phyloP scores from a whole-genome alignment of 2,329 filamentous ascomycete species.

The Cladosporium oxysporum region DNA sequence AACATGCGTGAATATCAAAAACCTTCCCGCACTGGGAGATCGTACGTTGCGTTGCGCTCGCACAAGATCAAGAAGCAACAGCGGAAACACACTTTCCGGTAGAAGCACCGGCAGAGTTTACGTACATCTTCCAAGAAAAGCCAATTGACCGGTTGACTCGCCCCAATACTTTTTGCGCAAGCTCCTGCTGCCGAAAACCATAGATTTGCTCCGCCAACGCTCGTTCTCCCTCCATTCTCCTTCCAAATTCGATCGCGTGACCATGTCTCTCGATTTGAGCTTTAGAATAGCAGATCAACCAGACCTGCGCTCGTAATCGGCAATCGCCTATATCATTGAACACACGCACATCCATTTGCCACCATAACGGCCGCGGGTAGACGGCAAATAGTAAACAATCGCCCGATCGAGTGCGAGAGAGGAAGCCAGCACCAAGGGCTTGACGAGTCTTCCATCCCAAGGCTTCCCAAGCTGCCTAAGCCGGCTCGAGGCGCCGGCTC shows the following conservation, averaged over 20 bases:
- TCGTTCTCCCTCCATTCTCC: no score
- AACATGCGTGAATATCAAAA: neutral
- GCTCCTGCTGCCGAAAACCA: no score
- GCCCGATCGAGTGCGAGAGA: neutral
- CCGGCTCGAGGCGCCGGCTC: neutral
- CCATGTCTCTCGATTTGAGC: no score
- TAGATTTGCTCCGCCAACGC: no score
- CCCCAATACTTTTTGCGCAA: no score
- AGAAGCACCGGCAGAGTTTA: neutral
- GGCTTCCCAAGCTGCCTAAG: neutral
- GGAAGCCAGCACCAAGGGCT: neutral
- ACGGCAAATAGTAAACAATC: neutral
- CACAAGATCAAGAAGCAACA: neutral
- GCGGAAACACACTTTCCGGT: neutral
- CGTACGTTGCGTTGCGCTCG: neutral
- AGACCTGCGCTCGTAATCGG: no score
- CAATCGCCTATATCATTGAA: no score
- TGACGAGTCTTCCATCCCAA: neutral
- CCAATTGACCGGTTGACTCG: no score
- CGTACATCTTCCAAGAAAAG: no score
- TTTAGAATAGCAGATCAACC: no score
- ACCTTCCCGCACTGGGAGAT: neutral
- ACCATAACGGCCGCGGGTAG: neutral
- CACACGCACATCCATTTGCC: neutral
- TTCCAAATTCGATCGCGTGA: no score